Evolutionary conservation across 805 yeast genomes (phyloP), one percentile per base, ranked within the genome.

Genomic region (Ogataea haglerorum): DNA sequence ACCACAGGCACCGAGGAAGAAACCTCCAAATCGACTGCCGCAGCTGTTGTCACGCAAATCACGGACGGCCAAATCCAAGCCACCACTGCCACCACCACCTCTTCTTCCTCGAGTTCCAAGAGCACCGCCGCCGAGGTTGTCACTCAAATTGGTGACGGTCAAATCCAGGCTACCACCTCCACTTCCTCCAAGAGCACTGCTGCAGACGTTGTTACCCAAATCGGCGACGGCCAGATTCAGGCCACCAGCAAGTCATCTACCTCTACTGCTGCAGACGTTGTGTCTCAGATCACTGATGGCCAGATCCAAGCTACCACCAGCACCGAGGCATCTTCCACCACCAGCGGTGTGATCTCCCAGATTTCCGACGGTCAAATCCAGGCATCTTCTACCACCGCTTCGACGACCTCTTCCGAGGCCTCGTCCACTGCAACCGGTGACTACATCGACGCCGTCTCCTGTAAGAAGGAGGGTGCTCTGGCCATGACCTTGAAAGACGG

Each of bases 141-240:
- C 38, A 65, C 78, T 48, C 82, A 76, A 62, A 76, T 78, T 43
- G 69, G 70, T 47, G 83, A 77, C 50, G 82, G 82, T 50, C 82
- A 76, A 62, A 64, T 75, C 58, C 82, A 76, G 57, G 70, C 72
- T 25, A 64, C 70, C 49, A 58, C 75, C 42, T 51, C 57, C 36
- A 60, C 68, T 17, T 36, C 48, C 4, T 39, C 48, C 14, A 13
- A 37, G 15, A 15, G 49, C 18, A 26, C 46, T 23, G 41, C 27
- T 6, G 68, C 45, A 19, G 67, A 48, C 21, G 73, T 64, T 36
- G 61, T 77, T 38, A 66, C 78, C 47, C 82, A 76, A 61, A 76
- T 78, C 45, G 69, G 70, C 48, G 83, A 77, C 50, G 82, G 82
- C 49, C 82, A 76, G 61, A 64, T 75, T 58, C 81, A 76, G 57